Evolutionary conservation across 129 eudicot species (phyloP).

Genomic region (Lactuca saligna): DNA sequence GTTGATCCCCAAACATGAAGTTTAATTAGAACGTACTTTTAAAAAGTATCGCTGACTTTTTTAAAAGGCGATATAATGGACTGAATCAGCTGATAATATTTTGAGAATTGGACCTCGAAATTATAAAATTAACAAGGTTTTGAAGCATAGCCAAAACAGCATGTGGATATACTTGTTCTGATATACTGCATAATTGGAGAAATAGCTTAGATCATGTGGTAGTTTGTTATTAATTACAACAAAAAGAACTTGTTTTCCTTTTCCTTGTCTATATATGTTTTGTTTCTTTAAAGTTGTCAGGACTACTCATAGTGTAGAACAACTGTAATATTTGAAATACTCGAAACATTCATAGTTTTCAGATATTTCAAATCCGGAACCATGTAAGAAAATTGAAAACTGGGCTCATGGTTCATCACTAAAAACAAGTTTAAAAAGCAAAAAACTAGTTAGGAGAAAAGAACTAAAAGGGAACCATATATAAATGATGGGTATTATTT

Average conservation of each 20-base stretch:
- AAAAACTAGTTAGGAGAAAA: background rate
- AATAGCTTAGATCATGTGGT: background rate
- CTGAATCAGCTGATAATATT: too few species aligned
- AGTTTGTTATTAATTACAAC: slow-evolving; percentile 32
- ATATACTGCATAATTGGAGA: too few species aligned
- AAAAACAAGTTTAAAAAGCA: slow-evolving; percentile 32
- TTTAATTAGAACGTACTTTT: too few species aligned
- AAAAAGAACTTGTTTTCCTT: slow-evolving; percentile 25
- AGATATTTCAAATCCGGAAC: slow-evolving; percentile 24
- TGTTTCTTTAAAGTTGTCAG: slow-evolving; percentile 35
- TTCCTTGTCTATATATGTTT: slow-evolving; percentile 32
- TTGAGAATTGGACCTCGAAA: too few species aligned
- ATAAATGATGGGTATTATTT: background rate
- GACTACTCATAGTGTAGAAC: slow-evolving; percentile 23
- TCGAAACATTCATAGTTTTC: slow-evolving; percentile 29
- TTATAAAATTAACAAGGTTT: too few species aligned
- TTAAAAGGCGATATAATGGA: too few species aligned
- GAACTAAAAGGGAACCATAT: slow-evolving; percentile 21
- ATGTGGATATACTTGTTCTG: too few species aligned
- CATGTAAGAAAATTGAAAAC: slow-evolving; percentile 24
- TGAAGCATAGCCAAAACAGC: too few species aligned
- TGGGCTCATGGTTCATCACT: slow-evolving; percentile 27
- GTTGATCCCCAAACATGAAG: too few species aligned
- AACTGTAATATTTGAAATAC: slow-evolving; percentile 25
- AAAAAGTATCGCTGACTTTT: too few species aligned